These are phyloP conservation scores for Taxillus chinensis DNA, from an alignment of 164 flowering plant genomes.

Conservation along the genomic window DNA sequence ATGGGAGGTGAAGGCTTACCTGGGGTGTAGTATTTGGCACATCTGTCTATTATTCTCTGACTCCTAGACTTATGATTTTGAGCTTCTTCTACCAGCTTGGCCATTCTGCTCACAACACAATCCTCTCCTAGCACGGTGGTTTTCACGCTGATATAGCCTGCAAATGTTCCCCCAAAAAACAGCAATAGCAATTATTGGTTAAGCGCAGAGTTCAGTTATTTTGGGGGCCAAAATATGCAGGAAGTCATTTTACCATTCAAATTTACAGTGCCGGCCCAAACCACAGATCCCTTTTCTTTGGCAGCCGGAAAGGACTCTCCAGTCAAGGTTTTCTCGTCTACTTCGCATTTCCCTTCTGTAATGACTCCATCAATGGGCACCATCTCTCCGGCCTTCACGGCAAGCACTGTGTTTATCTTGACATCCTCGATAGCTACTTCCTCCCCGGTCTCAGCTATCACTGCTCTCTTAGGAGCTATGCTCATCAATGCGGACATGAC, in stretches of 20 bases:
- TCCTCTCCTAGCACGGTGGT: constrained; percentile 78
- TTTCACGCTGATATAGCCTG: constrained; percentile 69
- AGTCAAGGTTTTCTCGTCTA: constrained; percentile 75
- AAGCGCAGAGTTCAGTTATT: not conserved
- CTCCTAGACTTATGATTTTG: constrained; percentile 62
- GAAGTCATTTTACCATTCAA: constrained; percentile 46
- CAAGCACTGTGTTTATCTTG: constrained; percentile 46
- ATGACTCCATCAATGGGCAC: constrained; percentile 83
- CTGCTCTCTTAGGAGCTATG: constrained; percentile 71
- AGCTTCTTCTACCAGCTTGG: constrained; percentile 91
- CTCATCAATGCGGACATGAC: constrained; percentile 71
- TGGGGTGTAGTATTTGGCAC: constrained; percentile 80
- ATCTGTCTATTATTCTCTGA: constrained; percentile 65
- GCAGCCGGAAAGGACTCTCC: constrained; percentile 85
- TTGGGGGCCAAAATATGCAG: not conserved
- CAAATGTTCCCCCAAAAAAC: not conserved
- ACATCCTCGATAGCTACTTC: constrained; percentile 57
- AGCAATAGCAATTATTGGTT: too few relatives aligned
- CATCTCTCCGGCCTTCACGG: constrained; percentile 82
- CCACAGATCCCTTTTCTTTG: constrained; percentile 53
- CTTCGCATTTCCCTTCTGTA: constrained; percentile 72
- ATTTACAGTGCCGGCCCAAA: constrained; percentile 92
- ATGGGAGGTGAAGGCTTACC: constrained; percentile 20
- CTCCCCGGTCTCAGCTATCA: constrained; percentile 71
- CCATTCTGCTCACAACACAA: constrained; percentile 84